These are phyloP conservation scores for Cucurbita moschata DNA, from an alignment of 306 rosid genomes.

Conservation along the genomic window DNA sequence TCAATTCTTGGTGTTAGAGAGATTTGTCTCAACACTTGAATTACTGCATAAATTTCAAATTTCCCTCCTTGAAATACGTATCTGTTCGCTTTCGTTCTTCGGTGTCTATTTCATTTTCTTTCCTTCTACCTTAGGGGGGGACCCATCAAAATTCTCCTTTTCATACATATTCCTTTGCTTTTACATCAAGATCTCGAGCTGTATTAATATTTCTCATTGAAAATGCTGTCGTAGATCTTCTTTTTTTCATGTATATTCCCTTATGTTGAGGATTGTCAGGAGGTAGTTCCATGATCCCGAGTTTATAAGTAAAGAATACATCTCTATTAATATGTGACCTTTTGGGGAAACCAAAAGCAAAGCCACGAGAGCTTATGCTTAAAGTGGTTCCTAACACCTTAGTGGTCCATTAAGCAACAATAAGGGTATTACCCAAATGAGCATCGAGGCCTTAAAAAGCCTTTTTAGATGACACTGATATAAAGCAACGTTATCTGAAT, in stretches of 20 bases:
- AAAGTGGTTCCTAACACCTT: not conserved
- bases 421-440: not conserved
- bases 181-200: not conserved
- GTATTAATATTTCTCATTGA: not conserved
- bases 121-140: slow-evolving; percentile 24
- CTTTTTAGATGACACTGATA: slow-evolving; percentile 7
- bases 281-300: too few relatives aligned
- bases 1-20: not conserved
- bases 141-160: slow-evolving; percentile 21
- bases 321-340: too few relatives aligned
- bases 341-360: too few relatives aligned
- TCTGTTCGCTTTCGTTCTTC: not conserved
- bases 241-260: not conserved
- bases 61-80: slow-evolving; percentile 6
- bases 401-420: not conserved
- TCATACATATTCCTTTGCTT: slow-evolving; percentile 2
- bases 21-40: not conserved
- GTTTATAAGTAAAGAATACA: too few relatives aligned
- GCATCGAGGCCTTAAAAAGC: not conserved
- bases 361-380: too few relatives aligned
- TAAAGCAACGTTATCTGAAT: slow-evolving; percentile 10
- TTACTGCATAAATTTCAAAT: not conserved
- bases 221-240: not conserved
- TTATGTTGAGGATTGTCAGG: too few relatives aligned
- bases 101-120: slow-evolving; percentile 1